Conservation (phyloP, 257 asterid genomes). For the Pogostemon cablin region DNA sequence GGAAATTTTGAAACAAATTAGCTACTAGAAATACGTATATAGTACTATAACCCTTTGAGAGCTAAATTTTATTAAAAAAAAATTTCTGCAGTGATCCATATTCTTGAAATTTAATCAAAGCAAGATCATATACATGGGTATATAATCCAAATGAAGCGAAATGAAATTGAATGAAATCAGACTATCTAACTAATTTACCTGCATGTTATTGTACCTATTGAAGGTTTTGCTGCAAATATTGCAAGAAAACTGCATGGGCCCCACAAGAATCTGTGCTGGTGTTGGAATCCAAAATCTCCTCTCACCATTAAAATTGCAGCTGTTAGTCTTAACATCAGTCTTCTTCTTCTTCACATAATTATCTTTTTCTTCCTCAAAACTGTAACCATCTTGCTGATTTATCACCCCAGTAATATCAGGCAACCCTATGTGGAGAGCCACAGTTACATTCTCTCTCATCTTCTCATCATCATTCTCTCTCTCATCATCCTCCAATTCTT, state of each 20-base stretch:
- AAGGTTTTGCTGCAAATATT: slow-evolving; percentile 82
- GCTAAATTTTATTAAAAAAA: too few relatives aligned
- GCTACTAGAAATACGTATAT: too few relatives aligned
- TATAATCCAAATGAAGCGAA: not conserved
- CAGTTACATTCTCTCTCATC: slow-evolving; percentile 52
- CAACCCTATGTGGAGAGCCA: slow-evolving; percentile 79
- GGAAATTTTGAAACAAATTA: too few relatives aligned
- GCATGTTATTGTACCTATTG: slow-evolving; percentile 97
- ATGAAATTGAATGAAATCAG: too few relatives aligned
- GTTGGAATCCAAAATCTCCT: slow-evolving; percentile 93
- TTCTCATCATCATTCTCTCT: slow-evolving; percentile 19
- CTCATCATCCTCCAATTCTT: slow-evolving; percentile 43
- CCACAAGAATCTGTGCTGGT: slow-evolving; percentile 88
- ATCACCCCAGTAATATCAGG: slow-evolving; percentile 44
- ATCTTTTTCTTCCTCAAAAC: slow-evolving; percentile 41
- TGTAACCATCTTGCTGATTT: slow-evolving; percentile 21
- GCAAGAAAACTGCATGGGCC: slow-evolving; percentile 94
- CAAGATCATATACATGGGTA: not conserved
- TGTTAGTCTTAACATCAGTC: slow-evolving; percentile 4
- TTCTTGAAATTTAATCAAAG: not conserved
- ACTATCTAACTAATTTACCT: slow-evolving; percentile 51
- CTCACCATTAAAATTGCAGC: slow-evolving; percentile 37
- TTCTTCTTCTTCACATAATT: slow-evolving; percentile 31
- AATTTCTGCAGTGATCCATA: too few relatives aligned
- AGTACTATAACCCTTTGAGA: too few relatives aligned